Base-by-base conservation (phyloP, 495 filamentous ascomycete species). In the Lophium mytilinum region DNA sequence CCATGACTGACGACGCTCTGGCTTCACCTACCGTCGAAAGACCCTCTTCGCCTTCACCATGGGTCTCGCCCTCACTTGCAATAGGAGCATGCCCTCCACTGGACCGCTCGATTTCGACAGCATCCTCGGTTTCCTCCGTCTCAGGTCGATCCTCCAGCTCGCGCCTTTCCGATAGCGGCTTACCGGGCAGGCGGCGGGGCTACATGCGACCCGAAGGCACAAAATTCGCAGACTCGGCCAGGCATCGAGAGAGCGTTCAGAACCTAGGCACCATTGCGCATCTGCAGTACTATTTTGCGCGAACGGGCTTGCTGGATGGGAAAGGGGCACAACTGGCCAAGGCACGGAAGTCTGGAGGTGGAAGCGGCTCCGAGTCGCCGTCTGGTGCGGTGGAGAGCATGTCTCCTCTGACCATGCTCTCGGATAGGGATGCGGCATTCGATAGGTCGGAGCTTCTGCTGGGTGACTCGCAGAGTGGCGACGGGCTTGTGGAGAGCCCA, bases 231-330 rank as follows among this genome's bases (percentile, higher is more conserved):
- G 85, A 85, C 33, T 97, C 93, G 36, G 93, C 93, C 50, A 82
- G 82, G 60, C 86, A 88, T 43, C 77, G 93, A 56, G 90, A 97
- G 60, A 96, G 90, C 64, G 93, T 98, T 53, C 83, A 96, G 79
- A 95, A 88, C 67, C 73, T 98, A 58, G 93, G 93, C 21, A 96
- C 90, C 67, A 98, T 98, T 64, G 89, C 91, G 46, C 93, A 98
- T 73, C 73, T 98, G 63, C 93, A 98, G 66, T 96, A 98, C 70
- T 98, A 97, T 69, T 98, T 98, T 69, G 92, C 93, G 37, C 79
- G 94, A 50, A 98, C 93, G 3, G 93, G 93, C 3, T 70, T 98
- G 50, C 70, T 98, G 47, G 93, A 98, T 65, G 90, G 92, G 37
- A 96, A 96, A 69, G 91, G 90, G 15, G 93, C 84, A 48, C 88